These are phyloP conservation scores for Xylariaceae sp. DNA, from an alignment of 2,329 filamentous ascomycete genomes.

Conservation along the genomic window DNA sequence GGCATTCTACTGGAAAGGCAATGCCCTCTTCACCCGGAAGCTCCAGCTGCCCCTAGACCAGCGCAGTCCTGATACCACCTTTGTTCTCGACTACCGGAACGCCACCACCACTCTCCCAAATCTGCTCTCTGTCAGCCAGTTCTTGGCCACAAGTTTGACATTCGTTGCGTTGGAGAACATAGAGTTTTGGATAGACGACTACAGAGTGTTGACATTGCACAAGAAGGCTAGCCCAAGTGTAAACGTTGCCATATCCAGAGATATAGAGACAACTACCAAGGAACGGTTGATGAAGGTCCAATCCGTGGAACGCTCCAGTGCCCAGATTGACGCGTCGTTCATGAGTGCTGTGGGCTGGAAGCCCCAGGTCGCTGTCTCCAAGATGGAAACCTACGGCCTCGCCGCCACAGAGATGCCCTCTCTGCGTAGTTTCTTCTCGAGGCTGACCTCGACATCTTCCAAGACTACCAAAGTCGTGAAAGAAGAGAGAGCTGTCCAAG, in stretches of 20 bases:
- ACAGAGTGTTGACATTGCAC: conserved; percentile 69
- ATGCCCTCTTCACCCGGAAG: conserved; percentile 88
- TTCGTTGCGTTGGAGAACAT: conserved; percentile 88
- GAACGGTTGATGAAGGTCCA: conserved; percentile 85
- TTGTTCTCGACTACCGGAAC: conserved; percentile 91
- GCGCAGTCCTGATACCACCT: conserved; percentile 72
- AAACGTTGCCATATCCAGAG: conserved; percentile 67
- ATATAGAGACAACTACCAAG: conserved; percentile 77
- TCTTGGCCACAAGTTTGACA: conserved; percentile 89
- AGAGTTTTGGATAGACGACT: conserved; percentile 87
- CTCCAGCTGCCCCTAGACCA: conserved; percentile 67
- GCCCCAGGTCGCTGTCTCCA: conserved; percentile 44
- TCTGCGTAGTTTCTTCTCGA: conserved; percentile 74
- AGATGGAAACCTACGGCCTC: conserved; percentile 48
- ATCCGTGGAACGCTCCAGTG: conserved; percentile 77
- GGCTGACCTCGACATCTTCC: conserved; percentile 58
- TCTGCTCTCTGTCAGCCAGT: conserved; percentile 81
- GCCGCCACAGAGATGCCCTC: conserved; percentile 54
- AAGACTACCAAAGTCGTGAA: conserved; percentile 53
- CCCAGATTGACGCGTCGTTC: conserved; percentile 87
- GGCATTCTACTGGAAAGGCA: conserved; percentile 99
- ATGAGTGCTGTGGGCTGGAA: conserved; percentile 89
- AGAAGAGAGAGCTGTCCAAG: conserved; percentile 61
- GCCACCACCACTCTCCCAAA: conserved; percentile 81
- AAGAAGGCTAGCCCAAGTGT: conserved; percentile 83